Percentiles rank a stretch among this genome's conserved stretches.
Evolutionary conservation across 768 basidiomycete genomes (phyloP).

Genomic region (Lactarius pseudohatsudake): DNA sequence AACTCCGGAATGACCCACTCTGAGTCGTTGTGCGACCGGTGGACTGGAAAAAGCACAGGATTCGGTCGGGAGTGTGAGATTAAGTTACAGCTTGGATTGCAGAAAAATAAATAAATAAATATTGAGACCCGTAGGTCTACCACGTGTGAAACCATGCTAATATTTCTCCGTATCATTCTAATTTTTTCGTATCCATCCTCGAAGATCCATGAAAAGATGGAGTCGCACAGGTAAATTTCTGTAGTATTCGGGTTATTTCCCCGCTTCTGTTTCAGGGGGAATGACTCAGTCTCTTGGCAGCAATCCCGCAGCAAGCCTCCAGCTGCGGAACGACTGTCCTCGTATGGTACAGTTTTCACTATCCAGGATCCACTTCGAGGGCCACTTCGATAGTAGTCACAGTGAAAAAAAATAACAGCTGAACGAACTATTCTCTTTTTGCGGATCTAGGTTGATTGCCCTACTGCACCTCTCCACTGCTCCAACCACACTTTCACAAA

Average conservation of each 20-base stretch:
- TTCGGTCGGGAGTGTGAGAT: too few relatives aligned
- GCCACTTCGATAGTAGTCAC: not conserved
- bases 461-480: conserved; percentile 34
- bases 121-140: conserved; percentile 40
- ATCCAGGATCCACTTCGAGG: not conserved
- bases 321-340: not conserved
- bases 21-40: too few relatives aligned
- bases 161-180: conserved; percentile 61
- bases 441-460: not conserved
- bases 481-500: conserved; percentile 80
- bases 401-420: not conserved
- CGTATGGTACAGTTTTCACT: not conserved
- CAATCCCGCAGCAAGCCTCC: not conserved
- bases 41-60: not conserved
- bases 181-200: conserved; percentile 97
- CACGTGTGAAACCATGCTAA: too few relatives aligned
- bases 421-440: not conserved
- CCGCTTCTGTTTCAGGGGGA: not conserved
- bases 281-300: not conserved
- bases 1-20: not conserved
- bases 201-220: conserved; percentile 46
- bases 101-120: conserved; percentile 28
- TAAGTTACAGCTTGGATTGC: too few relatives aligned
- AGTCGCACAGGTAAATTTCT: not conserved
- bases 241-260: conserved; percentile 9